Evolutionary conservation across 1,284 basidiomycete genomes (phyloP).

Genomic region (Thecaphora thlaspeos): DNA sequence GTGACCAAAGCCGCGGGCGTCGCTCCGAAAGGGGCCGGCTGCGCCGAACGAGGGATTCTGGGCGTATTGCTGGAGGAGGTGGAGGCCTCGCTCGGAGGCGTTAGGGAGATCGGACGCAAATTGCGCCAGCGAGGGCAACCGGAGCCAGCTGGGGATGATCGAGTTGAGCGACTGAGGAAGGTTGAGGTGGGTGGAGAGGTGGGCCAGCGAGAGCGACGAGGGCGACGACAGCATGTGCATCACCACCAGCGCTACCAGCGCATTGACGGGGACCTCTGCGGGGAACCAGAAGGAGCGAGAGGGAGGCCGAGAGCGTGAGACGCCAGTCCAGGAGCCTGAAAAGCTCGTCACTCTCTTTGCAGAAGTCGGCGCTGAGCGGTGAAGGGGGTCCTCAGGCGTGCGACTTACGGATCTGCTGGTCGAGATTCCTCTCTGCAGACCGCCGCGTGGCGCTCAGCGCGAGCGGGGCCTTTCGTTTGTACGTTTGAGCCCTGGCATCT

Average conservation of each 20-base stretch:
- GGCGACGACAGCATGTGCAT: constrained; percentile 45
- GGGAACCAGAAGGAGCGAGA: background rate
- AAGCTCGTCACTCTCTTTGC: no score
- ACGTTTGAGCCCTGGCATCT: no score
- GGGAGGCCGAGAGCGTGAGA: background rate
- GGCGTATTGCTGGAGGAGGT: constrained; percentile 12
- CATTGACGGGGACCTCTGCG: constrained; percentile 29
- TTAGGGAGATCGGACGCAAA: constrained; percentile 46
- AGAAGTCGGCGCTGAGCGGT: background rate
- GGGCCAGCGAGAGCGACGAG: constrained; percentile 39
- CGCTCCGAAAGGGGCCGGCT: constrained; percentile 44
- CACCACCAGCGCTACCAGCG: constrained; percentile 35
- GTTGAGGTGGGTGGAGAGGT: constrained; percentile 40
- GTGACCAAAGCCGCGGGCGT: constrained; percentile 46
- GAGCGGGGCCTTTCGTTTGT: no score
- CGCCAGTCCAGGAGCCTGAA: background rate
- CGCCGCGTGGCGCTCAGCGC: background rate
- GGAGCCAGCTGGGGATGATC: constrained; percentile 41
- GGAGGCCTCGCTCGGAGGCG: constrained; percentile 25
- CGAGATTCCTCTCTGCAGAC: background rate
- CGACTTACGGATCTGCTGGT: background rate
- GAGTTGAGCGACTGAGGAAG: constrained; percentile 35
- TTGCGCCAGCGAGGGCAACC: constrained; percentile 32
- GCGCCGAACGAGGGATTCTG: constrained; percentile 5
- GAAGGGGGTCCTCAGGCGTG: no score